Conservation (phyloP, 2,329 filamentous ascomycete species). For the Cercospora zeae-maydis region DNA sequence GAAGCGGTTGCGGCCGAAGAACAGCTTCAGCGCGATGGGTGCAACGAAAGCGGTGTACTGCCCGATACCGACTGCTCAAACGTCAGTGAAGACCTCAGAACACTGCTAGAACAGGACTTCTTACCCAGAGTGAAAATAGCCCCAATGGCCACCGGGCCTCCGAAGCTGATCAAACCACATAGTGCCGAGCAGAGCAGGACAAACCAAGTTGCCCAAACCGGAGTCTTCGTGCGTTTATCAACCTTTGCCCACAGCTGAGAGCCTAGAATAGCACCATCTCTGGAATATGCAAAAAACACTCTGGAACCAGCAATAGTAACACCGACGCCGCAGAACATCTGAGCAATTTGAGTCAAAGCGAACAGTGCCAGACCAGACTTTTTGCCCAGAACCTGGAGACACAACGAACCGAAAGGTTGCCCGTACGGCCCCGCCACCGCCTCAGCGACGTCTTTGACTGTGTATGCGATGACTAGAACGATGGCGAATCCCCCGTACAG, state of each 20-base stretch:
- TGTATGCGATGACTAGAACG: slow-evolving; percentile 34
- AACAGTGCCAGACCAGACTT: slow-evolving; percentile 35
- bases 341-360: slow-evolving; percentile 33
- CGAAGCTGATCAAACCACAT: slow-evolving; percentile 32
- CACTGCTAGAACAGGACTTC: background rate
- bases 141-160: slow-evolving; percentile 32
- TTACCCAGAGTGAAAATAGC: slow-evolving; percentile 35
- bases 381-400: slow-evolving; percentile 34
- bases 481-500: slow-evolving; percentile 31
- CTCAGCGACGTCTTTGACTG: slow-evolving; percentile 32
- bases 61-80: slow-evolving; percentile 13
- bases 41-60: slow-evolving; percentile 30
- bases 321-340: slow-evolving; percentile 34
- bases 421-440: slow-evolving; percentile 33
- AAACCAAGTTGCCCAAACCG: slow-evolving; percentile 34
- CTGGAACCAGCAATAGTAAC: slow-evolving; percentile 33
- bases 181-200: slow-evolving; percentile 31
- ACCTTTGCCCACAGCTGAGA: slow-evolving; percentile 32
- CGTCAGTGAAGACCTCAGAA: background rate
- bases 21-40: slow-evolving; percentile 32
- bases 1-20: slow-evolving; percentile 30
- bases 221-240: slow-evolving; percentile 31
- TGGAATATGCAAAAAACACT: slow-evolving; percentile 34
- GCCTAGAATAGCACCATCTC: slow-evolving; percentile 33
- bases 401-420: slow-evolving; percentile 35